Evolutionary conservation across 768 basidiomycete species (phyloP).

Genomic region (Kwoniella dejecticola): DNA sequence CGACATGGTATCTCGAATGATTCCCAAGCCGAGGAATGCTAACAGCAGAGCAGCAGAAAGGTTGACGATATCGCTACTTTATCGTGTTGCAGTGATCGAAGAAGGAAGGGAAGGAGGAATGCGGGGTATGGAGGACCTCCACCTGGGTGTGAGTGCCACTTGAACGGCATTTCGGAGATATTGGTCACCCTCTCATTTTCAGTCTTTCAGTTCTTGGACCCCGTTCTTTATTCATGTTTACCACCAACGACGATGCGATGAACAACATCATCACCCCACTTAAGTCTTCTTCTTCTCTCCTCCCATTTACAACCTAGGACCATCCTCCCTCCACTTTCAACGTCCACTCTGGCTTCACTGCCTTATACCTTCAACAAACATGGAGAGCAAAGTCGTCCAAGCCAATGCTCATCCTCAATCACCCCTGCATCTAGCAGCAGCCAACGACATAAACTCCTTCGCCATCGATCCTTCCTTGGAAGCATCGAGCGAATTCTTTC

Average conservation of each 20-base stretch:
- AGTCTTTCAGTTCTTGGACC: neutral
- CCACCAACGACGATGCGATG: neutral
- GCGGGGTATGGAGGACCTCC: slow-evolving; percentile 16
- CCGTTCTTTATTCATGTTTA: slow-evolving; percentile 19
- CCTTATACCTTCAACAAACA: neutral
- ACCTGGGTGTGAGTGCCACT: slow-evolving; percentile 8
- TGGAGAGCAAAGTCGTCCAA: slow-evolving; percentile 3
- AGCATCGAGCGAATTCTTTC: slow-evolving; percentile 17
- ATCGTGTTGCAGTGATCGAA: too few relatives aligned
- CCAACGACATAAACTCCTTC: slow-evolving; percentile 12
- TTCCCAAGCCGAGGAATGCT: slow-evolving; percentile 1
- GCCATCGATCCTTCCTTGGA: slow-evolving; percentile 16
- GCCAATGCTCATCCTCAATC: neutral
- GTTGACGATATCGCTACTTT: neutral
- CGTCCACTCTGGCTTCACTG: slow-evolving; percentile 11
- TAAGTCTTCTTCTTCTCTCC: slow-evolving; percentile 10
- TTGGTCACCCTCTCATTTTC: neutral
- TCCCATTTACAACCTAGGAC: slow-evolving; percentile 9
- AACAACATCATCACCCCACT: neutral
- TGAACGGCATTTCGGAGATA: neutral
- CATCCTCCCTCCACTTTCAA: slow-evolving; percentile 11
- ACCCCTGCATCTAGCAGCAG: slow-evolving; percentile 17
- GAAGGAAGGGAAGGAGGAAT: neutral
- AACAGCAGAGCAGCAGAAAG: too few relatives aligned
- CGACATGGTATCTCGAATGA: slow-evolving; percentile 13